Percentiles rank a stretch among this genome's conserved stretches.
Conservation (phyloP, 1,284 basidiomycete genomes). For the Peniophora sp. region DNA sequence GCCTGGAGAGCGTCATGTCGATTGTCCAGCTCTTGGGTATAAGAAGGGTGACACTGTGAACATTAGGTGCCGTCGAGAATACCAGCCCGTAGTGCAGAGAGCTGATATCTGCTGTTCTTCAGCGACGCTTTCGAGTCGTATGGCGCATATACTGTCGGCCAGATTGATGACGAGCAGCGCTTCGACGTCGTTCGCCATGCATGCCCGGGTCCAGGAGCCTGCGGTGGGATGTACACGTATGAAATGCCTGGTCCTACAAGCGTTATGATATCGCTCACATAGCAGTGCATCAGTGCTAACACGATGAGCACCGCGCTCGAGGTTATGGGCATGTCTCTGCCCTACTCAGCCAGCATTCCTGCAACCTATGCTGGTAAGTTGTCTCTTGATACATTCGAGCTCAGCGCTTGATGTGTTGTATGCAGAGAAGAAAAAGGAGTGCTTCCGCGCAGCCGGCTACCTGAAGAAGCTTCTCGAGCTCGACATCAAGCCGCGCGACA, state of each 20-base stretch:
- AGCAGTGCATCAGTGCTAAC: conserved; percentile 48
- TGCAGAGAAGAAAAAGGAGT: conserved; percentile 79
- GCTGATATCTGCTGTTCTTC: conserved; percentile 6
- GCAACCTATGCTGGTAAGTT: conserved; percentile 63
- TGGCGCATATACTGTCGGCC: conserved; percentile 66
- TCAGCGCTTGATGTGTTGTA: background rate
- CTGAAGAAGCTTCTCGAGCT: conserved; percentile 77
- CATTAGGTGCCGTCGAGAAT: conserved; percentile 71
- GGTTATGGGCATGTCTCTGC: conserved; percentile 87
- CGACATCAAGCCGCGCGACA: conserved; percentile 89
- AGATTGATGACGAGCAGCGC: conserved; percentile 70
- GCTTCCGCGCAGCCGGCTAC: conserved; percentile 75
- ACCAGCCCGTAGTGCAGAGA: background rate
- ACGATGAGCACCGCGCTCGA: conserved; percentile 90
- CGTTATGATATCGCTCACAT: no score
- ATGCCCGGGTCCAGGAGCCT: conserved; percentile 63
- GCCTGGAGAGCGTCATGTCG: conserved; percentile 65
- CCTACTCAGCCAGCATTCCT: conserved; percentile 82
- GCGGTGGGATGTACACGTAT: conserved; percentile 82
- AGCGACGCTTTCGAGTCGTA: conserved; percentile 16
- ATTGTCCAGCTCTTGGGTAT: conserved; percentile 74
- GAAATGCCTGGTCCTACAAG: conserved; percentile 19
- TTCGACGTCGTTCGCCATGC: conserved; percentile 78
- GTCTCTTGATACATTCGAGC: background rate
- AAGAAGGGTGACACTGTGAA: conserved; percentile 76